Conservation (phyloP, 169 alveolate genomes). For the Plasmodium inui region DNA sequence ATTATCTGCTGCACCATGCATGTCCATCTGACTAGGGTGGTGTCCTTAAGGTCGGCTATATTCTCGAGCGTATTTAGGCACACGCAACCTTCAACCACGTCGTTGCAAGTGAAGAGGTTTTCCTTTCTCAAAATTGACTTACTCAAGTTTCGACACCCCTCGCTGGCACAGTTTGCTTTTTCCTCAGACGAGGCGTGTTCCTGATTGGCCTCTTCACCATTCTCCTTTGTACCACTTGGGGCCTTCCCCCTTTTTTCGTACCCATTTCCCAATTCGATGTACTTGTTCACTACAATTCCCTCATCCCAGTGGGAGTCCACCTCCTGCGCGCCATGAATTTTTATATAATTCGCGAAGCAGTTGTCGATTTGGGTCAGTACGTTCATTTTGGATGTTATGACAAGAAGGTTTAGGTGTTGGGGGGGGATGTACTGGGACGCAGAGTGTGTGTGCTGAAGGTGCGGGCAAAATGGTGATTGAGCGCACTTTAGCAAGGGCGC, state of each 20-base stretch:
- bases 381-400: constrained; percentile 30
- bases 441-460: background rate
- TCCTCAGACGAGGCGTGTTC: background rate
- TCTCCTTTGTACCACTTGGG: background rate
- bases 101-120: constrained; percentile 6
- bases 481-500: background rate
- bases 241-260: background rate
- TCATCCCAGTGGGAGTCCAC: constrained; percentile 71
- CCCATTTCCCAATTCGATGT: constrained; percentile 45
- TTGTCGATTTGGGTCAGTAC: constrained; percentile 59
- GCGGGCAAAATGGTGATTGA: background rate
- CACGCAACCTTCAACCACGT: constrained; percentile 37
- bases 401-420: background rate
- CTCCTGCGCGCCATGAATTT: constrained; percentile 24
- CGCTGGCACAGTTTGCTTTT: background rate
- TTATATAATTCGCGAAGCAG: constrained; percentile 21
- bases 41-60: constrained; percentile 36
- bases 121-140: background rate
- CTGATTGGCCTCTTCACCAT: background rate
- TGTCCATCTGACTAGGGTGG: constrained; percentile 74
- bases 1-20: constrained; percentile 75
- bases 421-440: background rate
- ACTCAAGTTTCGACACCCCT: background rate
- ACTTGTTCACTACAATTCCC: constrained; percentile 67
- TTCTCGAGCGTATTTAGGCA: constrained; percentile 27